Evolutionary conservation across 306 rosid genomes (phyloP).

Genomic region (Dryas drummondii): DNA sequence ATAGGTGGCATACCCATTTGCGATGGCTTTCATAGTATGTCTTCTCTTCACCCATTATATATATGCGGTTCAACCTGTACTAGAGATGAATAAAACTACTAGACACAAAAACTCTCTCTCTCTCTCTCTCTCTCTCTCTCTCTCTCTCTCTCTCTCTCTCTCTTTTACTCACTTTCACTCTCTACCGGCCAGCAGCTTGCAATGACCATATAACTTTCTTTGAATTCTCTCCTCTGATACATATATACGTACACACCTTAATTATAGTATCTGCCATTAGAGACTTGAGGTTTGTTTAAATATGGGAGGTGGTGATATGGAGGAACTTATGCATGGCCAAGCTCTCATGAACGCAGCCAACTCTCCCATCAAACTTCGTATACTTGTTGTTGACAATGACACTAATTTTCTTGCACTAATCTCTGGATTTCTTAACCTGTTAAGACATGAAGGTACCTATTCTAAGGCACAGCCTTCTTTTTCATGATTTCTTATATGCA

Average conservation of each 20-base stretch:
- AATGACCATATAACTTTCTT: background rate
- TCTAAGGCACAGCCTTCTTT: background rate
- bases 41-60: background rate
- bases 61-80: background rate
- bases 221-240: background rate
- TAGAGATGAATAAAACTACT: background rate
- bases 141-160: background rate
- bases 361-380: slow-evolving; percentile 7
- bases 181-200: background rate
- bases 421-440: slow-evolving; percentile 9
- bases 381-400: slow-evolving; percentile 14
- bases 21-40: background rate
- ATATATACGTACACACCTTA: background rate
- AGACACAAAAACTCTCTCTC: too few species aligned
- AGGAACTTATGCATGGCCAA: background rate
- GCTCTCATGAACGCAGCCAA: background rate
- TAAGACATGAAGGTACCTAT: slow-evolving; percentile 20
- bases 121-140: background rate
- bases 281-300: background rate
- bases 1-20: slow-evolving; percentile 5
- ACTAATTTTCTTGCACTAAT: slow-evolving; percentile 6
- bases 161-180: background rate
- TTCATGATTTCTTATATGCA: background rate
- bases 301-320: background rate
- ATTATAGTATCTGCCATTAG: too few species aligned